phyloP scores from a whole-genome alignment of 2,329 filamentous ascomycete genomes.

The Pseudocercospora ulei region DNA sequence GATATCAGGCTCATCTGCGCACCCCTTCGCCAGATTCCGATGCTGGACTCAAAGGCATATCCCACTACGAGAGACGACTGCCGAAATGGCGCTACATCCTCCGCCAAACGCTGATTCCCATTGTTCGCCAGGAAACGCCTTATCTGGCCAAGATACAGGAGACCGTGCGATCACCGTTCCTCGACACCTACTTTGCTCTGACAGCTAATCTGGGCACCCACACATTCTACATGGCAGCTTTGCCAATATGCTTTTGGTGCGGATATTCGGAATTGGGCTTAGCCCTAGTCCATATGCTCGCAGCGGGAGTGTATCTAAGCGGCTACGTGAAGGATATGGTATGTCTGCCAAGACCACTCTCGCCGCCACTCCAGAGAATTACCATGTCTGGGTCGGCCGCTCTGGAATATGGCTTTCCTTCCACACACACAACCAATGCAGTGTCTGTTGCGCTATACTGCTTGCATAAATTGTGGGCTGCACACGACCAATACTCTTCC shows the following conservation, averaged over 20 bases:
- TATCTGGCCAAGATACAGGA: constrained; percentile 82
- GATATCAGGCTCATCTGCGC: constrained; percentile 26
- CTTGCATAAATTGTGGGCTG: constrained; percentile 58
- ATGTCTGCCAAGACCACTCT: constrained; percentile 82
- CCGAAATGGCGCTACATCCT: constrained; percentile 80
- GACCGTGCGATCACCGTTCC: constrained; percentile 64
- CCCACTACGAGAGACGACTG: constrained; percentile 57
- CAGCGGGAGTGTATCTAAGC: constrained; percentile 57
- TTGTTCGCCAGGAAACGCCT: constrained; percentile 89
- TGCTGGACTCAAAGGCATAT: constrained; percentile 68
- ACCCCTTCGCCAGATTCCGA: constrained; percentile 41
- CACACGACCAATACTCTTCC: constrained; percentile 50
- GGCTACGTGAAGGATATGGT: constrained; percentile 91
- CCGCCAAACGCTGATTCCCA: constrained; percentile 70
- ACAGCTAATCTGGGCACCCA: constrained; percentile 95
- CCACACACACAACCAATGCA: constrained; percentile 93
- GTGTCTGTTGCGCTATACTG: constrained; percentile 85
- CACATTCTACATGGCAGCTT: constrained; percentile 94
- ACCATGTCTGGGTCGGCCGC: constrained; percentile 95
- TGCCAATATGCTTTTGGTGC: constrained; percentile 95
- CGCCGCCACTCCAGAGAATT: constrained; percentile 83
- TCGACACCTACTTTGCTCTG: constrained; percentile 94
- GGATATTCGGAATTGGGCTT: constrained; percentile 76
- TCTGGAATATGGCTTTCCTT: constrained; percentile 93
- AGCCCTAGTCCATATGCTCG: constrained; percentile 55